Conservation (phyloP, 1,139 yeast genomes). For the Debaryomyces robertsiae region DNA sequence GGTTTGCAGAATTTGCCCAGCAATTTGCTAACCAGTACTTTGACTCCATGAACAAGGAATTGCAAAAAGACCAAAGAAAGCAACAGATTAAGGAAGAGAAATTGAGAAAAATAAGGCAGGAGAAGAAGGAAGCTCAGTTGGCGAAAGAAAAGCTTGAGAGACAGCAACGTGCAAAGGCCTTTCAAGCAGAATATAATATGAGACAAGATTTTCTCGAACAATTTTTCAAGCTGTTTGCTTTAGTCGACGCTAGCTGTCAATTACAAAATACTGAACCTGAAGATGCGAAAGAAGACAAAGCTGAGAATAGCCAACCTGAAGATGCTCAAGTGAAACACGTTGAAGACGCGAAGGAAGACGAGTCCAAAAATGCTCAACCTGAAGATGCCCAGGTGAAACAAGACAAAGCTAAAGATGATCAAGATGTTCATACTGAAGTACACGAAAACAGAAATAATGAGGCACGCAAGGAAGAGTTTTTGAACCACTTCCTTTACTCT, state of each 20-base stretch:
- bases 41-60: background rate
- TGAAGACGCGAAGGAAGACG: no score
- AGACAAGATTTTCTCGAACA: conserved; percentile 4
- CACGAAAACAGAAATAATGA: background rate
- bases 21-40: background rate
- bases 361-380: no score
- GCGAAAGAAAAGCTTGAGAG: conserved; percentile 6
- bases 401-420: no score
- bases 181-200: conserved; percentile 1
- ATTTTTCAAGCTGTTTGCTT: conserved; percentile 2
- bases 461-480: background rate
- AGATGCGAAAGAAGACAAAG: conserved; percentile 4
- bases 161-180: background rate
- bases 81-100: conserved; percentile 10
- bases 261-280: background rate
- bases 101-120: conserved; percentile 10
- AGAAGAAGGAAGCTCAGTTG: conserved; percentile 11
- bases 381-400: no score
- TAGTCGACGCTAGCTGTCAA: background rate
- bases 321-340: no score
- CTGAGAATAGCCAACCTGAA: no score
- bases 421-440: no score
- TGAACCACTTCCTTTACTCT: background rate
- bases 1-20: background rate
- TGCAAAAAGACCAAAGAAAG: conserved; percentile 9